phyloP scores from a whole-genome alignment of 2,329 filamentous ascomycete genomes.

The Aspergillus hortae region DNA sequence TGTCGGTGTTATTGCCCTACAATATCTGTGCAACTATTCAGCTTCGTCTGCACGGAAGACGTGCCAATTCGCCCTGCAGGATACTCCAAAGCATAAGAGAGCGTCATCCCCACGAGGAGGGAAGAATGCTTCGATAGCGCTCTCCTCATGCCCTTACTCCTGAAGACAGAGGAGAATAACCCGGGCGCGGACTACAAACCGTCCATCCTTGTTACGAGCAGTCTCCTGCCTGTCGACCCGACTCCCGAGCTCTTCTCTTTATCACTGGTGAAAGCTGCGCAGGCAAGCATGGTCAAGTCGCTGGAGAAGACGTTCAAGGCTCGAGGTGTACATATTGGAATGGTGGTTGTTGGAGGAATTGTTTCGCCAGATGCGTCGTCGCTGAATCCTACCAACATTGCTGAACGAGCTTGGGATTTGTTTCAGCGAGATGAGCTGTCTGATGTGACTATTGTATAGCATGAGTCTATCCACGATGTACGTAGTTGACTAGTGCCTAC shows the following conservation, averaged over 20 bases:
- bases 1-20: neutral
- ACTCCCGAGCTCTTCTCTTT: slow-evolving; percentile 1
- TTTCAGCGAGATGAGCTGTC: neutral
- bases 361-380: neutral
- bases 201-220: slow-evolving; percentile 1
- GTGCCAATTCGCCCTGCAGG: too few species aligned
- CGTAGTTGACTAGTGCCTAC: too few species aligned
- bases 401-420: slow-evolving; percentile 3
- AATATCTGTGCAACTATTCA: neutral
- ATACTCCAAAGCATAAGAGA: too few species aligned
- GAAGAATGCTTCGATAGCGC: too few species aligned
- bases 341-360: neutral
- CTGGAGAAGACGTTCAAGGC: neutral
- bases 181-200: neutral
- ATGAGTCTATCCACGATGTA: neutral
- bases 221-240: slow-evolving; percentile 1
- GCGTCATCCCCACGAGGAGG: too few species aligned
- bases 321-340: neutral
- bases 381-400: slow-evolving; percentile 2
- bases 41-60: neutral
- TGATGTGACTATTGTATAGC: neutral
- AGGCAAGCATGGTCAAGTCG: slow-evolving; percentile 3
- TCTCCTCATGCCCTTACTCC: neutral
- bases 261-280: slow-evolving; percentile 3
- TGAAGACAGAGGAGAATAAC: neutral